A percentile compares a stretch with the other conserved stretches of the same genome.
These are phyloP conservation scores for Tolypocladium nubicola DNA, from an alignment of 2,329 filamentous ascomycete genomes.

Conservation along the genomic window DNA sequence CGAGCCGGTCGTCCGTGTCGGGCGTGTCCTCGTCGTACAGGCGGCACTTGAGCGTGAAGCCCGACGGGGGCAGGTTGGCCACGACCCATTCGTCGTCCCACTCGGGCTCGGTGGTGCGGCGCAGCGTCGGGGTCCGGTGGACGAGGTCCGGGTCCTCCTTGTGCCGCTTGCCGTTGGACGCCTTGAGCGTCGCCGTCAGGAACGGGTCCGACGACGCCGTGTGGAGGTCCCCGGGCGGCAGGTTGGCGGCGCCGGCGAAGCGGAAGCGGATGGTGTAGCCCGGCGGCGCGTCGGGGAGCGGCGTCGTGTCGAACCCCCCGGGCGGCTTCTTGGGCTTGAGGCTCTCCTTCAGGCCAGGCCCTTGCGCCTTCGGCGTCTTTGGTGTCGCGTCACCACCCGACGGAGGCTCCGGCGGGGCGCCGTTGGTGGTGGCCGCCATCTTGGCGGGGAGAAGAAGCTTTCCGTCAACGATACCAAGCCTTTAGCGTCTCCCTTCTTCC, in stretches of 20 bases:
- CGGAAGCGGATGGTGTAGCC: conserved; percentile 81
- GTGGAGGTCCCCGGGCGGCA: conserved; percentile 73
- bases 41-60: conserved; percentile 76
- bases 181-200: conserved; percentile 63
- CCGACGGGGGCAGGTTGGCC: conserved; percentile 70
- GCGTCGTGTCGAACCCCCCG: conserved; percentile 72
- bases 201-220: conserved; percentile 77
- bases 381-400: background rate
- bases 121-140: conserved; percentile 67
- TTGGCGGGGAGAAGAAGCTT: background rate
- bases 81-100: conserved; percentile 87
- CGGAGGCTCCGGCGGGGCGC: background rate
- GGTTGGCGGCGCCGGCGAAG: conserved; percentile 69
- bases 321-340: conserved; percentile 37
- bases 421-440: background rate
- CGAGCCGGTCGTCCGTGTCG: conserved; percentile 78
- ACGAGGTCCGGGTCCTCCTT: conserved; percentile 73
- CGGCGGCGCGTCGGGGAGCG: conserved; percentile 60
- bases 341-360: conserved; percentile 11
- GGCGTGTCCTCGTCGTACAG: conserved; percentile 85
- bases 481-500: background rate
- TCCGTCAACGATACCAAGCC: background rate
- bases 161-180: conserved; percentile 61
- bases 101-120: conserved; percentile 58
- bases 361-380: background rate